Evolutionary conservation across 495 filamentous ascomycete species (phyloP), one percentile per base, ranked within the genome.

Genomic region (Talaromyces stipitatus): DNA sequence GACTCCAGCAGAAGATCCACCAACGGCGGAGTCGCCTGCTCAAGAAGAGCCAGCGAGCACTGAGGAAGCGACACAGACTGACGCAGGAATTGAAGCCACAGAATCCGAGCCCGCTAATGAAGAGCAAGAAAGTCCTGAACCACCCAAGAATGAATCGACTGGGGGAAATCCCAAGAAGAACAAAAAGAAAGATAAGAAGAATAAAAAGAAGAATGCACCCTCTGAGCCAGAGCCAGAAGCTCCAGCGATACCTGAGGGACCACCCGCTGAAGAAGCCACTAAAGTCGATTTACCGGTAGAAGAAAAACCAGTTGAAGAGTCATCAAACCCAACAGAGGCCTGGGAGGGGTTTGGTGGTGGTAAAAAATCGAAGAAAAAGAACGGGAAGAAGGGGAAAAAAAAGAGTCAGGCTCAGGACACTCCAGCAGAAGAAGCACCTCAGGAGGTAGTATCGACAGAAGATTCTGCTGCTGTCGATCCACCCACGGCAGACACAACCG

Each of bases 321-420:
- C 36, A 27, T 48, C 56, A 16, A 50, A 61, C 33, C 16, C 38
- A 26, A 33, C 30, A 2, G 41, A 43, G 11, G 47, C 46, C 26
- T 16, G 47, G 23, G 27, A 20, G 27, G 7, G 30, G 1, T 32
- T 55, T 12, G 51, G 56, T 29, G 56, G 56, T 29, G 12, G 45
- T 5, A 60, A 62, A 52, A 62, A 46, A 22, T 56, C 59, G 23
- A 52, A 52, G 12, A 55, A 29, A 18, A 36, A 60, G 23, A 61
- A 57, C 45, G 22, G 18, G 18, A 48, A 48, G 30, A 51, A 58
- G 18, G 33, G 32, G 28, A 24, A 54, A 4, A 60, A 62, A 14
- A 60, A 65, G 28, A 33, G 56, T 5, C 45, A 23, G 16, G 32
- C 22, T 11, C 50, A 29, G 27, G 62, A 56, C 7, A 28, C 55